Conservation (phyloP, 116 monocot genomes). For the Trichopus zeylanicus region DNA sequence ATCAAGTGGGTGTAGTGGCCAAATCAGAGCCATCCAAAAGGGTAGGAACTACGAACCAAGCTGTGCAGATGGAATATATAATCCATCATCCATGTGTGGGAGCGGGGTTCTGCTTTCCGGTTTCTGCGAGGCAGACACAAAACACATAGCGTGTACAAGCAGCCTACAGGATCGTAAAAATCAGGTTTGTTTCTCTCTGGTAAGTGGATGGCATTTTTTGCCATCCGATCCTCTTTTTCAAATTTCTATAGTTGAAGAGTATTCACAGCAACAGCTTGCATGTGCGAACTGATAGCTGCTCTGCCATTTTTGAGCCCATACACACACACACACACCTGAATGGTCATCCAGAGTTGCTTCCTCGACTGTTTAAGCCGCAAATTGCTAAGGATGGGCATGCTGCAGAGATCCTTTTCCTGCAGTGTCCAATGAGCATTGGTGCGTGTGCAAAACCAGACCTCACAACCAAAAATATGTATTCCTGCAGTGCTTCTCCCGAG, state of each 20-base stretch:
- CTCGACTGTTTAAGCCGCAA: too few species aligned
- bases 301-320: neutral
- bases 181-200: neutral
- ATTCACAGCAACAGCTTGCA: neutral
- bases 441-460: slow-evolving; percentile 8
- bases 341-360: neutral
- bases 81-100: slow-evolving; percentile 26
- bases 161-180: neutral
- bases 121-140: too few species aligned
- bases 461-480: neutral
- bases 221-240: neutral
- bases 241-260: neutral
- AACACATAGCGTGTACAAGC: too few species aligned
- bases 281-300: neutral
- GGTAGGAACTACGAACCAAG: too few species aligned
- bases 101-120: neutral
- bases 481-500: neutral
- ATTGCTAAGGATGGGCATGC: neutral
- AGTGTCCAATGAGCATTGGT: slow-evolving; percentile 4
- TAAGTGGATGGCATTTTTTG: slow-evolving; percentile 3
- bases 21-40: slow-evolving; percentile 28
- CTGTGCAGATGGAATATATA: too few species aligned
- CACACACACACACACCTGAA: neutral
- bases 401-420: neutral
- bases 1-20: slow-evolving; percentile 32